Evolutionary conservation across 805 yeast genomes (phyloP), one percentile per base, ranked within the genome.

Genomic region (Wickerhamiella dianesei): DNA sequence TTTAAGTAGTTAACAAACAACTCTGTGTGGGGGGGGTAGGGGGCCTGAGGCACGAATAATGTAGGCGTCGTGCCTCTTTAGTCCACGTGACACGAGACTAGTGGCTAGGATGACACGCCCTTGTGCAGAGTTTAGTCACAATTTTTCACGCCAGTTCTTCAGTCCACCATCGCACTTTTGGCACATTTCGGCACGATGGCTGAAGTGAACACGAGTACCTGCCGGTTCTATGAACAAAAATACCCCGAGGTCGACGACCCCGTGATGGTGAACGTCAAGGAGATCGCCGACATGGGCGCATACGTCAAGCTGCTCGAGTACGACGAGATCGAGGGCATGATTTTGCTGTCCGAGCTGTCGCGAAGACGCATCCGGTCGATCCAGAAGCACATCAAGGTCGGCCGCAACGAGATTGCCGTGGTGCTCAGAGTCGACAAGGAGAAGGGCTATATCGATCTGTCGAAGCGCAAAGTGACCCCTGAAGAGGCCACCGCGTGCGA

Each of bases 271-370:
- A 92, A 92, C 68, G 98, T 92, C 52, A 64, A 64, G 60, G 68
- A 64, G 51, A 92, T 92, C 59, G 98, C 97, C 56, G 98, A 92
- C 67, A 92, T 92, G 98, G 98, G 98, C 50, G 98, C 98, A 13
- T 92, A 92, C 66, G 70, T 92, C 54, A 89, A 87, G 67, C 74
- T 92, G 55, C 75, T 92, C 54, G 98, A 92, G 69, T 92, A 92
- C 64, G 97, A 92, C 69, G 92, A 89, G 65, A 89, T 92, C 62
- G 98, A 92, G 69, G 98, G 98, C 61, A 92, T 92, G 98, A 95
- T 92, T 49, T 73, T 92, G 55, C 76, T 92, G 59, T 82, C 95
- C 39, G 98, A 92, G 70, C 76, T 92, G 58, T 88, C 97, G 35
- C 84, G 98, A 77, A 86, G 98, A 75, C 94, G 98, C 72, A 92